Evolutionary conservation across 306 rosid species (phyloP), one percentile per base, ranked within the genome.

Genomic region (Erythrophleum fordii): DNA sequence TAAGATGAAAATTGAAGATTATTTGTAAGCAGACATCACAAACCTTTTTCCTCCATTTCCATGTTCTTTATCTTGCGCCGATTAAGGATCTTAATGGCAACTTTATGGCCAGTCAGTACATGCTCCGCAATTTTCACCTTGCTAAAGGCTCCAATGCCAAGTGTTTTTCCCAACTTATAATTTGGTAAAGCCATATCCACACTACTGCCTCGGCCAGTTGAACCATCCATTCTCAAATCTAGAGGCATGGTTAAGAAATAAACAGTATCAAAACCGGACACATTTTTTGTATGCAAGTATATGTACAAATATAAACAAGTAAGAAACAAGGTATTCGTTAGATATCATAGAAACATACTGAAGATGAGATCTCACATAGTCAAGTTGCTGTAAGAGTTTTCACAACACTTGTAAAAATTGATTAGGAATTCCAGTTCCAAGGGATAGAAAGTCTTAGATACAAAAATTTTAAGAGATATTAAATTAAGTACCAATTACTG

Each of bases 31-130:
- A 83, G 81, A 66, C 12, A 35, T 26, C 11, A 42, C 86, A 16
- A 5, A 95, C 99, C 99, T 89, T 95, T 95, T 73, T 95, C 96
- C 89, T 95, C 98, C 91, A 95, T 87, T 46, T 93, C 98, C 99
- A 91, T 84, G 82, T 87, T 91, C 80, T 83, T 89, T 73, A 93
- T 95, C 86, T 89, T 95, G 12, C 87, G 89, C 13, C 95, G 92
- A 80, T 95, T 95, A 55, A 95, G 97, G 76, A 95, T 89, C 93
- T 95, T 93, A 31, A 95, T 90, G 56, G 99, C 99, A 66, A 95
- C 99, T 82, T 95, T 90, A 79, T 88, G 93, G 37, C 99, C 94
- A 75, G 98, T 95, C 80, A 89, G 75, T 39, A 88, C 88, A 85
- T 95, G 96, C 84, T 89, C 95, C 31, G 99, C 99, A 86, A 91